Evolutionary conservation across 345 rosid species (phyloP), one percentile per base, ranked within the genome.

Genomic region (Lepidium aucheri): DNA sequence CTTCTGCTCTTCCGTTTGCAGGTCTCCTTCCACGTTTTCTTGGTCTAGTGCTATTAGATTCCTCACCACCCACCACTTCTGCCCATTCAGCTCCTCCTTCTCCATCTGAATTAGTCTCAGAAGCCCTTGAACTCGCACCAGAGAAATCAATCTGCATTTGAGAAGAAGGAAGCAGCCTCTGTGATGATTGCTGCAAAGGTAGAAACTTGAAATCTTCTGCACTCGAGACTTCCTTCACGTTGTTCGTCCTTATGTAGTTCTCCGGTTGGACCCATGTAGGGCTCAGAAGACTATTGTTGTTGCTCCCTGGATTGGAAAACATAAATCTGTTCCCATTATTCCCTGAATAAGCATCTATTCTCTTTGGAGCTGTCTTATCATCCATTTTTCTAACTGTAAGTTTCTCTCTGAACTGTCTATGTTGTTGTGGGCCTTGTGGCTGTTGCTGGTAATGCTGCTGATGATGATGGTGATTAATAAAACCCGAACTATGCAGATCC

Each of bases 141-240:
- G 99, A 81, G 75, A 94, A 94, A 82, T 94, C 89, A 28, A 94
- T 90, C 74, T 94, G 99, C 92, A 88, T 85, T 63, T 83, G 95
- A 47, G 76, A 79, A 7, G 73, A 68, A 43, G 77, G 77, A n/a
- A 46, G 52, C 18, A 63, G 57, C 76, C 82, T 84, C 52, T 75
- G 88, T 2, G 86, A 62, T 6, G 75, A 18, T 32, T 72, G 75
- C 63, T 70, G 88, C 66, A 67, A 80, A 6, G 75, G 72, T 22
- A 70, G 84, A 60, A 77, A 65, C 78, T 79, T 77, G 58, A 82
- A 79, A 65, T 89, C 95, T 5, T 73, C 73, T 0, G 26, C 38
- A 20, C 63, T 60, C 0, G 72, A 41, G 17, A 44, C 52, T 35
- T 83, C 91, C 62, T 85, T 73, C 12, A 30, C 81, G 22, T 74